Evolutionary conservation across 2,329 filamentous ascomycete species (phyloP), one percentile per base, ranked within the genome.

Genomic region (Botrytis sinoallii): DNA sequence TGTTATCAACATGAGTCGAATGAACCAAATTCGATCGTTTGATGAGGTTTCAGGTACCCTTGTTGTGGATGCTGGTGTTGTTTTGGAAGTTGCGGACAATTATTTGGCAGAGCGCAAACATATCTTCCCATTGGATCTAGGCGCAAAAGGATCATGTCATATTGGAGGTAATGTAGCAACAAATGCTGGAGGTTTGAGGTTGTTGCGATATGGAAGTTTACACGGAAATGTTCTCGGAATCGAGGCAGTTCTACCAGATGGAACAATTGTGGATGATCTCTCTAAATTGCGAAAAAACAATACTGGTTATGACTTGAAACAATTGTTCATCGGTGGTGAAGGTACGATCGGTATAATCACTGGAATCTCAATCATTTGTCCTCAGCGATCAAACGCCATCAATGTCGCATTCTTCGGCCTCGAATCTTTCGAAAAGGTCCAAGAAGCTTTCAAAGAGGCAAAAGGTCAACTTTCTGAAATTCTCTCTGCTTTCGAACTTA

Each of bases 371-470:
- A 92, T 99, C 75, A 87, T 95, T 78, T 98, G 95, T 80, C 95
- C 96, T 0, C 94, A 95, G 81, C 89, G 94, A 29, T 93, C 94
- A 32, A 90, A 92, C 64, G 95, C 96, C 1, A 89, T 97, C 78
- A 98, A 99, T 78, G 96, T 99, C 14, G 96, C 96, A 38, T 96
- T 97, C 83, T 94, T 99, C 77, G 95, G 94, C 44, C 86, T 98
- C 40, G 90, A 95, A 79, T 97, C 92, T 59, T 99, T 93, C 82
- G 94, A 97, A 66, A 91, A 97, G 82, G 93, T 94, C 20, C 93
- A 96, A 81, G 84, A 88, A 78, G 94, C 95, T 1, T 99, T 96
- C 86, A 88, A 89, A 64, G 93, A 95, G 82, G 95, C 96, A 71
- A 98, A 98, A 86, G 86, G 87, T 57, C 93, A 97, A 81, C 89